These are phyloP conservation scores for Backusella macrospora DNA, from an alignment of 192 early-diverging fungal genomes.

Conservation along the genomic window DNA sequence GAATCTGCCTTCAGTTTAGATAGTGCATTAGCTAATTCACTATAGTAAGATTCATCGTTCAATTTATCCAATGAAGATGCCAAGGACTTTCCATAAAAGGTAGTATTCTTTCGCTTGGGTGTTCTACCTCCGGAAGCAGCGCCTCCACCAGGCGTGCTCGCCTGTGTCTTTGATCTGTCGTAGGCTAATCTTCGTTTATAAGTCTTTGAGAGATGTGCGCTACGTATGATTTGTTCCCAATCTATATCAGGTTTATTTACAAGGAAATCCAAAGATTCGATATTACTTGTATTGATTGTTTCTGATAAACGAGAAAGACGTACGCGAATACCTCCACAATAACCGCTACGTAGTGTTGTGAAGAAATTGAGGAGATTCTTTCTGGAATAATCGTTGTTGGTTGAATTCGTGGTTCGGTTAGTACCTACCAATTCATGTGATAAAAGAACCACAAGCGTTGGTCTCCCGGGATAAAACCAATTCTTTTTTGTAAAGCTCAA, in stretches of 20 bases:
- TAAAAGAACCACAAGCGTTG: constrained; percentile 75
- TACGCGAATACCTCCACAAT: constrained; percentile 65
- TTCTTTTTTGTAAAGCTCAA: constrained; percentile 72
- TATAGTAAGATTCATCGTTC: constrained; percentile 22
- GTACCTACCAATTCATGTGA: constrained; percentile 76
- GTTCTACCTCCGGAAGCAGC: constrained; percentile 27
- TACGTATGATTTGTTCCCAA: constrained; percentile 55
- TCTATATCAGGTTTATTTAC: constrained; percentile 59
- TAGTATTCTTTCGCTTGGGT: constrained; percentile 28
- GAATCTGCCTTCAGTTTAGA: constrained; percentile 21
- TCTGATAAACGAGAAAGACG: constrained; percentile 74
- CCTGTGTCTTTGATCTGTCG: constrained; percentile 50
- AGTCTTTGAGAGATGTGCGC: constrained; percentile 41
- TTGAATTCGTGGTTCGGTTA: constrained; percentile 34
- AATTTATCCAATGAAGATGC: not conserved
- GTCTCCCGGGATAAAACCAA: constrained; percentile 73
- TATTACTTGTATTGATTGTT: constrained; percentile 73
- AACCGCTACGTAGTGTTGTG: constrained; percentile 70
- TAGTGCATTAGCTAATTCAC: constrained; percentile 30
- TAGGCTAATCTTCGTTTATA: constrained; percentile 46
- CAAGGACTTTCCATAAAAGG: constrained; percentile 8
- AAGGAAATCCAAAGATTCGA: constrained; percentile 84
- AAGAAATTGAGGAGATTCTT: constrained; percentile 81
- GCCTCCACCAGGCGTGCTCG: constrained; percentile 45
- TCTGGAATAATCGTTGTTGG: constrained; percentile 32